Conservation (phyloP, 495 filamentous ascomycete species). For the Xanthoparmelia taractica region DNA sequence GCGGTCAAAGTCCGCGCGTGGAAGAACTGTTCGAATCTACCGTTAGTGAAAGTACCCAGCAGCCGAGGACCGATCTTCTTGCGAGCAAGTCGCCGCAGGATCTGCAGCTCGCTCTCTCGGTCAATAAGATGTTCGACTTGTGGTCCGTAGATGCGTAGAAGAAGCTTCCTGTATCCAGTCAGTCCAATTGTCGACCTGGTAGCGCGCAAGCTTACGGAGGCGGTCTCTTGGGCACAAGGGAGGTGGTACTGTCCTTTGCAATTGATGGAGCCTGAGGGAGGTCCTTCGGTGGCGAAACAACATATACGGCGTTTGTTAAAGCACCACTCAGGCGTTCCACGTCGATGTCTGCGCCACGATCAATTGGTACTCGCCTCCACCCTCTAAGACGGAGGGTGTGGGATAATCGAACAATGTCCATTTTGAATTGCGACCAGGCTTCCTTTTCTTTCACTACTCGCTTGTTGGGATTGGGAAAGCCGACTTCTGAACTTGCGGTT, state of each 20-base stretch:
- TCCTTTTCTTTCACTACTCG: constrained; percentile 57
- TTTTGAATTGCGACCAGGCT: constrained; percentile 75
- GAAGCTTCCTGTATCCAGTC: constrained; percentile 54
- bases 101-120: constrained; percentile 78
- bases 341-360: constrained; percentile 59
- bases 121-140: constrained; percentile 96
- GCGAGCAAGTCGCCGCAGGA: constrained; percentile 74
- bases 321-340: constrained; percentile 87
- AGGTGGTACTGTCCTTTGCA: constrained; percentile 33
- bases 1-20: constrained; percentile 71
- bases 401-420: constrained; percentile 76
- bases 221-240: constrained; percentile 39
- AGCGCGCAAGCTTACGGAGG: constrained; percentile 42
- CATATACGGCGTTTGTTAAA: constrained; percentile 92
- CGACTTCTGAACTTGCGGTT: constrained; percentile 36
- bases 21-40: constrained; percentile 93
- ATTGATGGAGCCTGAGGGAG: constrained; percentile 34
- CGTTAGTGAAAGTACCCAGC: constrained; percentile 90
- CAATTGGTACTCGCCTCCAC: constrained; percentile 78
- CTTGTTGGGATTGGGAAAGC: constrained; percentile 32
- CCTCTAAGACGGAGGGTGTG: constrained; percentile 86
- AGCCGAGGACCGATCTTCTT: constrained; percentile 91
- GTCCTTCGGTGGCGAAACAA: constrained; percentile 70
- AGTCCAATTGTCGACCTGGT: constrained; percentile 10
- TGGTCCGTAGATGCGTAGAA: constrained; percentile 89